These are phyloP conservation scores for Exobasidium rhododendri DNA, from an alignment of 1,284 basidiomycete species.

Conservation along the genomic window DNA sequence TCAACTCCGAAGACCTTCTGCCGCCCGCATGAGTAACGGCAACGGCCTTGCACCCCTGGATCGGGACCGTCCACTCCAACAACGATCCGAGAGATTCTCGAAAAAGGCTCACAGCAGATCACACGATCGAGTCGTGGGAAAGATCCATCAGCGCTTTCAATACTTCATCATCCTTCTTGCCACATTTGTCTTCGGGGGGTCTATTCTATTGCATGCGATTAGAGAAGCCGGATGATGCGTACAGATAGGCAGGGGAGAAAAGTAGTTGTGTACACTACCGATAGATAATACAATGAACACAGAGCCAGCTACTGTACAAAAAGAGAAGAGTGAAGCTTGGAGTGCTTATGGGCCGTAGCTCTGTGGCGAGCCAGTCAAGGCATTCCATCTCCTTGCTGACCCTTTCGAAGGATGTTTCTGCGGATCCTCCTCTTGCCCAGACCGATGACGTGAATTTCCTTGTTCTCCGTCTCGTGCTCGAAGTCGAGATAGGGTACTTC, in stretches of 20 bases:
- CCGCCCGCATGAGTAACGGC: not conserved
- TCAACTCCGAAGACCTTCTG: not conserved
- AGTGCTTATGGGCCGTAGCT: too few relatives aligned
- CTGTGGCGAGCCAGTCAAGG: too few relatives aligned
- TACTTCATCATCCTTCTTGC: not conserved
- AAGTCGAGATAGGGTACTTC: slow-evolving; percentile 78
- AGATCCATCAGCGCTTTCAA: not conserved
- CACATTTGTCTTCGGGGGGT: slow-evolving; percentile 2
- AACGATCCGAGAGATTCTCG: too few relatives aligned
- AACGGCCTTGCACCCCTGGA: too few relatives aligned
- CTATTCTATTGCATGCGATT: not conserved
- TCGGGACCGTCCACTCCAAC: not conserved
- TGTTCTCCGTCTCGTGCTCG: slow-evolving; percentile 64
- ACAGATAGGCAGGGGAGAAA: too few relatives aligned
- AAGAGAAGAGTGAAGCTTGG: too few relatives aligned
- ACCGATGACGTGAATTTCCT: slow-evolving; percentile 59
- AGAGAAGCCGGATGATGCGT: not conserved
- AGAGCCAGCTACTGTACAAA: too few relatives aligned
- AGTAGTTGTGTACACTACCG: too few relatives aligned
- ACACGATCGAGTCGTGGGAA: not conserved
- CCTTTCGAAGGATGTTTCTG: slow-evolving; percentile 81
- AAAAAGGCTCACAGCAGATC: too few relatives aligned
- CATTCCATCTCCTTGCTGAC: too few relatives aligned
- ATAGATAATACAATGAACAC: slow-evolving; percentile 1
- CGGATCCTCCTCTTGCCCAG: slow-evolving; percentile 70